phyloP scores from a whole-genome alignment of 257 asterid genomes.

The Nicotiana attenuata region DNA sequence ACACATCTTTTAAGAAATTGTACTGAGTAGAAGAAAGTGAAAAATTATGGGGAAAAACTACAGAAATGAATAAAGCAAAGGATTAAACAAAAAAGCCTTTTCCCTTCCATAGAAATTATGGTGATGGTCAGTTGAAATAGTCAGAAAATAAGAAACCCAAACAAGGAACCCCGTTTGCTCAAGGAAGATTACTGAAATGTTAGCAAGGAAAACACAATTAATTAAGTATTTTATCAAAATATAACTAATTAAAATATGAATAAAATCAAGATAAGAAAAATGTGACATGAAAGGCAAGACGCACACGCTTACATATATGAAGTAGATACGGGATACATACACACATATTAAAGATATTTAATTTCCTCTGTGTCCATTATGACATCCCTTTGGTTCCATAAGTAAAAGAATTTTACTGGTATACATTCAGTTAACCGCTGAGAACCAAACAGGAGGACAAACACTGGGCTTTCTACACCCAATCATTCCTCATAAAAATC shows the following conservation, averaged over 20 bases:
- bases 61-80: not conserved
- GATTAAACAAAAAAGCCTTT: not conserved
- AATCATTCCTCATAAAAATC: no score
- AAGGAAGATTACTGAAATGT: not conserved
- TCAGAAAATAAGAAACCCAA: not conserved
- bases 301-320: not conserved
- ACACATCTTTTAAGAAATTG: not conserved
- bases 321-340: not conserved
- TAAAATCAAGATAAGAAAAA: not conserved
- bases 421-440: not conserved
- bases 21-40: not conserved
- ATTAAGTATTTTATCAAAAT: not conserved
- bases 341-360: not conserved
- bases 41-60: not conserved
- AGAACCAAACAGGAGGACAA: not conserved
- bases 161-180: not conserved
- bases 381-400: not conserved
- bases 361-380: not conserved
- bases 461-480: not conserved
- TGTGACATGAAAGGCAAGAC: not conserved
- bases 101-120: not conserved
- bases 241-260: not conserved
- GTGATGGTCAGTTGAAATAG: not conserved
- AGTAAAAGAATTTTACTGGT: not conserved
- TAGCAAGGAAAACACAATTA: not conserved